These are phyloP conservation scores for Fusarium sp. DNA, from an alignment of 2,329 filamentous ascomycete genomes.

Conservation along the genomic window DNA sequence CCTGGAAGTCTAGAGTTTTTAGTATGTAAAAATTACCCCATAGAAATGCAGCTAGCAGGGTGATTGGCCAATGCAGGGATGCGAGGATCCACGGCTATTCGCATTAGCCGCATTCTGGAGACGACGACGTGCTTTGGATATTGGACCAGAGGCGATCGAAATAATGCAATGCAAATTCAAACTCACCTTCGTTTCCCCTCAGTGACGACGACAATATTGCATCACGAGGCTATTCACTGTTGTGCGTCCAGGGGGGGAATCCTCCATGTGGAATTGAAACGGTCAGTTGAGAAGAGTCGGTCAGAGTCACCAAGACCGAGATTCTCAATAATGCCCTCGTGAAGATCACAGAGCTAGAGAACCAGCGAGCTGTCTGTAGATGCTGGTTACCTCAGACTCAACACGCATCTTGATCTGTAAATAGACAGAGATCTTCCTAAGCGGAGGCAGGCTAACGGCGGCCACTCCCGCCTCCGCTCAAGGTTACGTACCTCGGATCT, in stretches of 20 bases:
- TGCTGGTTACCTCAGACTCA: no score
- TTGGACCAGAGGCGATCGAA: slow-evolving; percentile 6
- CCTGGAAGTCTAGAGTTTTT: slow-evolving; percentile 50
- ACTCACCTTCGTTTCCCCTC: slow-evolving; percentile 26
- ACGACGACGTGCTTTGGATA: slow-evolving; percentile 32
- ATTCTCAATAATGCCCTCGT: no score
- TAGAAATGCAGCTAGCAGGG: slow-evolving; percentile 37
- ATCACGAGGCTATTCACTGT: no score
- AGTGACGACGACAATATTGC: no score
- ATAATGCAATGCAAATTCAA: slow-evolving; percentile 22
- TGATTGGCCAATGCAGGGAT: slow-evolving; percentile 36
- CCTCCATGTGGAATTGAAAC: no score
- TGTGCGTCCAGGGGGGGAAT: no score
- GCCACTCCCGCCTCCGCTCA: slow-evolving; percentile 34
- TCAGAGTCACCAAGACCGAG: no score
- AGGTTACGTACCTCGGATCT: slow-evolving; percentile 3
- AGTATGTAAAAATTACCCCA: slow-evolving; percentile 53
- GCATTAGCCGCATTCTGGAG: slow-evolving; percentile 30
- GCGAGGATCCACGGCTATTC: slow-evolving; percentile 22
- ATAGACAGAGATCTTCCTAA: background rate
- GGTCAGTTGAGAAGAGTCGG: no score
- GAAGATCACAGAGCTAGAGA: no score
- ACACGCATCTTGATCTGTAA: no score
- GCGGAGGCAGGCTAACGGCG: slow-evolving; percentile 24
- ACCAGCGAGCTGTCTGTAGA: no score